phyloP scores from a whole-genome alignment of 805 yeast species.

The Zygoascus tannicola region DNA sequence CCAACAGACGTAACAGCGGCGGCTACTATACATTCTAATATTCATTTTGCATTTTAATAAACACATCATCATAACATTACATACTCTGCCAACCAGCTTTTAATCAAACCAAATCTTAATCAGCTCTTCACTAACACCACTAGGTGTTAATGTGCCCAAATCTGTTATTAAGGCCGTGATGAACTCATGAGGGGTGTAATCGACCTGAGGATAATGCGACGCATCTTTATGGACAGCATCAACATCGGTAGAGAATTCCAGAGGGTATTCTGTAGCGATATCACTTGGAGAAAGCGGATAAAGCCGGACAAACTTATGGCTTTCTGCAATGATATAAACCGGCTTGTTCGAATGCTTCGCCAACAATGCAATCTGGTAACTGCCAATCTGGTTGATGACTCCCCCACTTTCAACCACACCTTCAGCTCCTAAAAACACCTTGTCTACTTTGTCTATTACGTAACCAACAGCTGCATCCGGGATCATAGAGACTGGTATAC shows the following conservation, averaged over 20 bases:
- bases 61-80: neutral
- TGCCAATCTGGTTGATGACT: conserved; percentile 83
- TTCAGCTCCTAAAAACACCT: conserved; percentile 94
- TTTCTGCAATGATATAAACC: conserved; percentile 85
- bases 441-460: conserved; percentile 82
- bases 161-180: conserved; percentile 95
- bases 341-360: conserved; percentile 90
- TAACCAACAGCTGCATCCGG: conserved; percentile 93
- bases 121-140: conserved; percentile 96
- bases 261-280: conserved; percentile 52
- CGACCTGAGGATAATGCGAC: conserved; percentile 53
- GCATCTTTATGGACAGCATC: conserved; percentile 22
- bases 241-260: conserved; percentile 34
- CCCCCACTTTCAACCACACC: conserved; percentile 99
- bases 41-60: neutral
- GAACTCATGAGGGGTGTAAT: conserved; percentile 92
- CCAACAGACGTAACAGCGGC: neutral
- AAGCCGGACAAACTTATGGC: conserved; percentile 92
- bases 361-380: conserved; percentile 87
- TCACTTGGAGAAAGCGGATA: conserved; percentile 92
- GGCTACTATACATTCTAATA: neutral
- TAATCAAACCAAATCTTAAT: conserved; percentile 96
- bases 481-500: conserved; percentile 79
- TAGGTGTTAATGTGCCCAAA: conserved; percentile 91
- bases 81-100: neutral